phyloP scores from a whole-genome alignment of 1,284 basidiomycete species.

The Marasmius oreades region DNA sequence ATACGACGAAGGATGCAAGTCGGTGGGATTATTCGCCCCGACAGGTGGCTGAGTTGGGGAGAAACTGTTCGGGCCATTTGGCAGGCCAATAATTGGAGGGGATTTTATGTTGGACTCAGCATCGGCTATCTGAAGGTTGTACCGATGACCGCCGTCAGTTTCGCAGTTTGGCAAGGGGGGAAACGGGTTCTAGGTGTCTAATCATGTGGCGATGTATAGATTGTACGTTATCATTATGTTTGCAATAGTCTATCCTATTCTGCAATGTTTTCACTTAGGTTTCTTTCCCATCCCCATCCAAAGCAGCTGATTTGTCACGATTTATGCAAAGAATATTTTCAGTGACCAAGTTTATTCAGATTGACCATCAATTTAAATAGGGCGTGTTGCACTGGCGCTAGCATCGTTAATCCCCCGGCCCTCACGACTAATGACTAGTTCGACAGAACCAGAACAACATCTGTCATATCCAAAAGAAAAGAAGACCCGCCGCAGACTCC shows the following conservation, averaged over 20 bases:
- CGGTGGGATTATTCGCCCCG: slow-evolving; percentile 78
- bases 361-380: background rate
- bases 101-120: slow-evolving; percentile 91
- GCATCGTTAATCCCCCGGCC: background rate
- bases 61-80: slow-evolving; percentile 78
- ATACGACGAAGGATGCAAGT: slow-evolving; percentile 95
- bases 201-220: slow-evolving; percentile 17
- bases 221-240: slow-evolving; percentile 15
- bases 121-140: slow-evolving; percentile 97
- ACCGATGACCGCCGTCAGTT: slow-evolving; percentile 91
- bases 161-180: slow-evolving; percentile 72
- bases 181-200: slow-evolving; percentile 58
- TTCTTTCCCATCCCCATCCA: background rate
- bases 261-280: slow-evolving; percentile 1
- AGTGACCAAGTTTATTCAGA: slow-evolving; percentile 3
- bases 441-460: background rate
- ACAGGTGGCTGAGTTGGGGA: slow-evolving; percentile 75
- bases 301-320: slow-evolving; percentile 4
- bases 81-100: slow-evolving; percentile 69
- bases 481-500: slow-evolving; percentile 39
- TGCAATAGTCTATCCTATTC: slow-evolving; percentile 13
- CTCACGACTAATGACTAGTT: background rate
- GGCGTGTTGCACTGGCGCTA: background rate
- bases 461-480: slow-evolving; percentile 29
- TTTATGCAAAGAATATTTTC: background rate